Evolutionary conservation across 2,329 filamentous ascomycete species (phyloP).

Genomic region (Colletotrichum siamense): DNA sequence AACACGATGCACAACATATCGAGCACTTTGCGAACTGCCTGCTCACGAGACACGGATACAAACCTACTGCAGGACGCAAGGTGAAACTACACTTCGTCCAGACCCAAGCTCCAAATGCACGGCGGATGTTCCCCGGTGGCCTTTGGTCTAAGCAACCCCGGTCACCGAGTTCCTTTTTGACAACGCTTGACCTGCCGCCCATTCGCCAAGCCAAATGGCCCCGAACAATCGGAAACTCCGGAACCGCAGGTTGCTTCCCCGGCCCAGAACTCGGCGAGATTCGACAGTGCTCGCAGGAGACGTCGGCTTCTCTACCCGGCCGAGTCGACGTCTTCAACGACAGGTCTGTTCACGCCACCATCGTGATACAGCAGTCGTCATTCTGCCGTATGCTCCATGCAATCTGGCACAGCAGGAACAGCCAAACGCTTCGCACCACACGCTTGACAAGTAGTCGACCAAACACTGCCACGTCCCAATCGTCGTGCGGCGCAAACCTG

Average conservation of each 20-base stretch:
- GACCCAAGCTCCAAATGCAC: background rate
- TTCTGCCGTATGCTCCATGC: background rate
- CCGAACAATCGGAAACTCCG: slow-evolving; percentile 17
- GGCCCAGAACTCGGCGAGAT: slow-evolving; percentile 16
- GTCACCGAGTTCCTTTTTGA: slow-evolving; percentile 8
- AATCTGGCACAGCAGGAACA: background rate
- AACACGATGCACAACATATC: background rate
- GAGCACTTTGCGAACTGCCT: background rate
- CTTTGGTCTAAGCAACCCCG: slow-evolving; percentile 4
- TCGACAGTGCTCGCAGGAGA: background rate
- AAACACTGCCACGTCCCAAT: background rate
- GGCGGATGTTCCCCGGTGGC: slow-evolving; percentile 12
- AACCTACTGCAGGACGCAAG: background rate
- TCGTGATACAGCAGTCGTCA: background rate
- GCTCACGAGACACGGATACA: background rate
- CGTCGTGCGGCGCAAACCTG: background rate
- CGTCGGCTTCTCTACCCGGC: slow-evolving; percentile 13
- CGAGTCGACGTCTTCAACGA: background rate
- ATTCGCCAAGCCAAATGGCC: slow-evolving; percentile 11
- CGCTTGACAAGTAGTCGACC: background rate
- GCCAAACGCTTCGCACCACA: background rate
- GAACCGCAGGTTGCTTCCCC: slow-evolving; percentile 7
- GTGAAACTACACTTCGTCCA: background rate
- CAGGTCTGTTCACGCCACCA: background rate
- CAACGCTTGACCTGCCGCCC: background rate